These are phyloP conservation scores for Chaetomiaceae sp. DNA, from an alignment of 2,329 filamentous ascomycete genomes.

Conservation along the genomic window DNA sequence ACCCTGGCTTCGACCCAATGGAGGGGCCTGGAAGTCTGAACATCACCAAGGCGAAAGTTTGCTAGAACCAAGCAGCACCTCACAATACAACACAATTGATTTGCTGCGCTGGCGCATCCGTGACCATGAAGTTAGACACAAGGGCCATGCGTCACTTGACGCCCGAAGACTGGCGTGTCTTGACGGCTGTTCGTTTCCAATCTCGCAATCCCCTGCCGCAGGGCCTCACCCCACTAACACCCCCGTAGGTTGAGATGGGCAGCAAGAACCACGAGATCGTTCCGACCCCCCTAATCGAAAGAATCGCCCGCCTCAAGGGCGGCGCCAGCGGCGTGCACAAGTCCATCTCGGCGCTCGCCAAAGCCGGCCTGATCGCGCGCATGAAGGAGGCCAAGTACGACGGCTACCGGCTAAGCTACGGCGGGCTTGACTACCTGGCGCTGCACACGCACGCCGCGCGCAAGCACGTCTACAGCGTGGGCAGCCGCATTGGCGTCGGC, in stretches of 20 bases:
- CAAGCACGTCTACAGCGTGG: conserved; percentile 82
- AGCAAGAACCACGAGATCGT: conserved; percentile 97
- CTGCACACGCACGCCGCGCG: conserved; percentile 81
- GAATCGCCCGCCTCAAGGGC: conserved; percentile 74
- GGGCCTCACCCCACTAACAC: conserved; percentile 20
- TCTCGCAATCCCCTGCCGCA: conserved; percentile 25
- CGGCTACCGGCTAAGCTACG: conserved; percentile 93
- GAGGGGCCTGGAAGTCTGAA: too few relatives aligned
- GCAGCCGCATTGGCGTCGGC: conserved; percentile 89
- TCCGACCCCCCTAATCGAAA: conserved; percentile 81
- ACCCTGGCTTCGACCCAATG: conserved; percentile 11
- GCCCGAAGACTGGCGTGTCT: conserved; percentile 89
- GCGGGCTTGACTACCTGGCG: conserved; percentile 95
- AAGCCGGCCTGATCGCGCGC: conserved; percentile 83
- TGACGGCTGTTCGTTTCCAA: conserved; percentile 68
- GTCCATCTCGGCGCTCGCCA: conserved; percentile 86
- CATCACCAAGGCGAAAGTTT: too few relatives aligned
- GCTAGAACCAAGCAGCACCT: too few relatives aligned
- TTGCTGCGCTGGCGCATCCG: neutral
- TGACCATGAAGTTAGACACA: conserved; percentile 87
- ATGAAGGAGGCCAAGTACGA: conserved; percentile 97
- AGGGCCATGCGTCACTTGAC: conserved; percentile 90
- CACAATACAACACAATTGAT: too few relatives aligned
- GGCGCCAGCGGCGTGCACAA: conserved; percentile 75
- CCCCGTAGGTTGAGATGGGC: conserved; percentile 76